phyloP scores from a whole-genome alignment of 2,329 filamentous ascomycete species.

The Verruconis gallopava region DNA sequence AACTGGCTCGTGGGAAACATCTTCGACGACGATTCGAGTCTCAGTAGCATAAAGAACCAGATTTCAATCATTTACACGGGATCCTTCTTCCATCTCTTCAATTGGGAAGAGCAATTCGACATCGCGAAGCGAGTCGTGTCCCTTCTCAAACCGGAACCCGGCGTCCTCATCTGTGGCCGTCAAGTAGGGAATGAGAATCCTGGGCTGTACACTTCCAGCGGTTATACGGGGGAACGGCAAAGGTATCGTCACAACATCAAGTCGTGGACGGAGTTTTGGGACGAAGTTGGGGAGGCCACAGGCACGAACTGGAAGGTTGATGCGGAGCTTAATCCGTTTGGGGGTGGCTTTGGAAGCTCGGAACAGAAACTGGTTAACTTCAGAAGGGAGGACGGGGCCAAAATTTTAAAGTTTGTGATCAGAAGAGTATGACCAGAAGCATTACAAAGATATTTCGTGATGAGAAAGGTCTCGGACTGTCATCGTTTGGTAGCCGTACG shows the following conservation, averaged over 20 bases:
- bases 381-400: constrained; percentile 5
- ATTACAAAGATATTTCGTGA: not conserved
- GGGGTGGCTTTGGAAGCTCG: not conserved
- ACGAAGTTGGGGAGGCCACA: constrained; percentile 15
- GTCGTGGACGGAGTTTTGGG: constrained; percentile 26
- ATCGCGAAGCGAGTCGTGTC: constrained; percentile 21
- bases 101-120: constrained; percentile 21
- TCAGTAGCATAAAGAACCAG: constrained; percentile 16
- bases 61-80: constrained; percentile 28
- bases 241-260: constrained; percentile 23
- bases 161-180: constrained; percentile 39
- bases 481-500: too few relatives aligned
- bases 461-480: too few relatives aligned
- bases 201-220: constrained; percentile 12
- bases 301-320: constrained; percentile 9
- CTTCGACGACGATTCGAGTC: constrained; percentile 22
- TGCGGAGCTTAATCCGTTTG: not conserved
- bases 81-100: constrained; percentile 31
- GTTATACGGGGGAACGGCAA: constrained; percentile 11
- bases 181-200: constrained; percentile 31
- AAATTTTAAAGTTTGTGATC: constrained; percentile 7
- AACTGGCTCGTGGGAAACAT: constrained; percentile 41
- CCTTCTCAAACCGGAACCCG: constrained; percentile 25
- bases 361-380: constrained; percentile 1
- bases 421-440: constrained; percentile 6